These are phyloP conservation scores for Panicum miliaceum DNA, from an alignment of 176 grass and related monocot genomes.

Conservation along the genomic window DNA sequence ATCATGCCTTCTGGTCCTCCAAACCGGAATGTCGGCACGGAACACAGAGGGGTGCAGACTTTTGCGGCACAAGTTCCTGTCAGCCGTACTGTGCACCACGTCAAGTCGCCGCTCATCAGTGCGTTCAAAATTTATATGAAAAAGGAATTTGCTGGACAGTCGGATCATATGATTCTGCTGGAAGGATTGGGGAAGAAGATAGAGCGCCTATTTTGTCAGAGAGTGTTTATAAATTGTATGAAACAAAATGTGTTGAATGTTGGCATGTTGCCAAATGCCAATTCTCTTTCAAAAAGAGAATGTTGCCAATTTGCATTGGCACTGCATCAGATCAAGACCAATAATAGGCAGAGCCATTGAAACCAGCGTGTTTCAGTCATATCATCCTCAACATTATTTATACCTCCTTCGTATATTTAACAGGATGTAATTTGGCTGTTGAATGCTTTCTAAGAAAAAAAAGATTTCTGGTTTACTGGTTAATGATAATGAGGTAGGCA, in stretches of 20 bases:
- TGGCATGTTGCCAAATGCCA: background rate
- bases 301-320: background rate
- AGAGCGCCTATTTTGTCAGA: background rate
- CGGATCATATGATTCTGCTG: conserved; percentile 19
- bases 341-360: background rate
- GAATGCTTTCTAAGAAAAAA: background rate
- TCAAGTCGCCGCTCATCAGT: background rate
- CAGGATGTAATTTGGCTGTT: background rate
- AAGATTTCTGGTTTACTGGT: background rate
- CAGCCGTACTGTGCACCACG: background rate
- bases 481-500: too few relatives aligned
- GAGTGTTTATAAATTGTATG: too few relatives aligned
- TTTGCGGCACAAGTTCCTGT: background rate
- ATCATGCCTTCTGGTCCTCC: conserved; percentile 35
- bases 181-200: background rate
- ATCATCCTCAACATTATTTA: background rate
- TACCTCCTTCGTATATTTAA: background rate
- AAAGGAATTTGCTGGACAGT: background rate
- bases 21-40: conserved; percentile 44
- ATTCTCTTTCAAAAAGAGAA: too few relatives aligned
- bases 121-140: too few relatives aligned
- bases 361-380: background rate
- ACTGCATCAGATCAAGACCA: background rate
- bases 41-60: conserved; percentile 24
- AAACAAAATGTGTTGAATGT: background rate